Evolutionary conservation across 495 filamentous ascomycete genomes (phyloP).

Genomic region (Trypethelium eluteriae): DNA sequence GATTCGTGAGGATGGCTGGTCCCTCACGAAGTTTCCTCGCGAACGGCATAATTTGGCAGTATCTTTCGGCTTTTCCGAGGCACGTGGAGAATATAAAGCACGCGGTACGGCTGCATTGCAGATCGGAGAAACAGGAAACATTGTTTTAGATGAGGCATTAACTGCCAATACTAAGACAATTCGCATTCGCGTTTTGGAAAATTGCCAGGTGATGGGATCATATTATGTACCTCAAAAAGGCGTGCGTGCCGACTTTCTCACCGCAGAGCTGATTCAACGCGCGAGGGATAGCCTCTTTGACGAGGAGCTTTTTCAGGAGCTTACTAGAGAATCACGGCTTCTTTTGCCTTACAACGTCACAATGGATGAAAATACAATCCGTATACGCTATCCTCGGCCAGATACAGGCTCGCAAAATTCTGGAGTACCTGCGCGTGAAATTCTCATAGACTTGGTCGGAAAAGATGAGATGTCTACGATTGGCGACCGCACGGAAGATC

Average conservation of each 20-base stretch:
- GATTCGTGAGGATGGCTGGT: constrained; percentile 78
- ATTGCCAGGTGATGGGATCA: constrained; percentile 45
- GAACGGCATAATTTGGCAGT: constrained; percentile 73
- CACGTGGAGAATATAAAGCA: constrained; percentile 63
- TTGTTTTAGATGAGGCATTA: constrained; percentile 65
- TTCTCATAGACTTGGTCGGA: constrained; percentile 19
- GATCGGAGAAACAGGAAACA: constrained; percentile 62
- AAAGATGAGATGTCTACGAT: constrained; percentile 15
- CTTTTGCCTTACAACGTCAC: constrained; percentile 60
- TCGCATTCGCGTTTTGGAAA: constrained; percentile 50
- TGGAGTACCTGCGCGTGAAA: neutral
- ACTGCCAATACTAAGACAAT: constrained; percentile 52
- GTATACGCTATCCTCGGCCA: constrained; percentile 21
- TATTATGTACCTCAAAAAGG: constrained; percentile 41
- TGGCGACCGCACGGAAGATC: constrained; percentile 7
- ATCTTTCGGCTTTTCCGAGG: constrained; percentile 79
- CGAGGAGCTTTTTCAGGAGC: constrained; percentile 88
- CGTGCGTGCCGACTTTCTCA: constrained; percentile 31
- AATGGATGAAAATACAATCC: constrained; percentile 49
- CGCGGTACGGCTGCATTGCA: constrained; percentile 71
- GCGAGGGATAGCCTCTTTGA: constrained; percentile 84
- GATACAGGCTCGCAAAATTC: neutral
- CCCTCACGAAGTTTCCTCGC: constrained; percentile 59
- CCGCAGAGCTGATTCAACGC: constrained; percentile 64
- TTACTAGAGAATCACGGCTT: constrained; percentile 69